A percentile compares a stretch with the other conserved stretches of the same genome.
These are phyloP conservation scores for Monilinia laxa DNA, from an alignment of 2,329 filamentous ascomycete species.

Conservation along the genomic window DNA sequence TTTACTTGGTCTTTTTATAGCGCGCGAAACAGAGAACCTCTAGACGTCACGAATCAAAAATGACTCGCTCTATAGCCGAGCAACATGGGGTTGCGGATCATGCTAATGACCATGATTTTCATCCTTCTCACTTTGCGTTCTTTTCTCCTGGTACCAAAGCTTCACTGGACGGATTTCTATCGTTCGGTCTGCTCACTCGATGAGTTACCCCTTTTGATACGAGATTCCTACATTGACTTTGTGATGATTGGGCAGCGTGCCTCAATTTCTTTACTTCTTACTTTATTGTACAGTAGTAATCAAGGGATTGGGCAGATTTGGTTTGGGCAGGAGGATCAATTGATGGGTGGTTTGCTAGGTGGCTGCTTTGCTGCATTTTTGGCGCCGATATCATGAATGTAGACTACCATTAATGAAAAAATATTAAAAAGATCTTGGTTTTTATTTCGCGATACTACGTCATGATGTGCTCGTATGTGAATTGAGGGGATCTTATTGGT, in stretches of 20 bases:
- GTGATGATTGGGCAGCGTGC: background rate
- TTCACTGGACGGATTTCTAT: background rate
- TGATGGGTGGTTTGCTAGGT: conserved; percentile 13
- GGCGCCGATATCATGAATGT: conserved; percentile 7
- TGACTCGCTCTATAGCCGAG: background rate
- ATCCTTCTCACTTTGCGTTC: background rate
- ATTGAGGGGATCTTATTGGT: background rate
- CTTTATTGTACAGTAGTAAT: conserved; percentile 14
- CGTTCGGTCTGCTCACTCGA: background rate
- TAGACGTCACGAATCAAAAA: conserved; percentile 8
- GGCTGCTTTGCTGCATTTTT: conserved; percentile 15
- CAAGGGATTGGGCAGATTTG: conserved; percentile 8
- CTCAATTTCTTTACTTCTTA: background rate
- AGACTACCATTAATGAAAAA: conserved; percentile 13
- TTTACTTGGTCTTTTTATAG: conserved; percentile 5
- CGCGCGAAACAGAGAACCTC: background rate
- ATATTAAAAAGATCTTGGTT: background rate
- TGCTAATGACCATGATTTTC: conserved; percentile 6
- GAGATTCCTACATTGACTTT: background rate
- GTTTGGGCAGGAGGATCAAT: conserved; percentile 7
- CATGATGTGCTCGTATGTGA: background rate
- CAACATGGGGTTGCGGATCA: conserved; percentile 1
- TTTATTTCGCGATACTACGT: background rate
- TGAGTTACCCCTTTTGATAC: background rate
- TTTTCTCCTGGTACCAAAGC: background rate